Percentiles rank a stretch among this genome's conserved stretches.
These are phyloP conservation scores for Aureobasidium sp. DNA, from an alignment of 2,329 filamentous ascomycete species.

Conservation along the genomic window DNA sequence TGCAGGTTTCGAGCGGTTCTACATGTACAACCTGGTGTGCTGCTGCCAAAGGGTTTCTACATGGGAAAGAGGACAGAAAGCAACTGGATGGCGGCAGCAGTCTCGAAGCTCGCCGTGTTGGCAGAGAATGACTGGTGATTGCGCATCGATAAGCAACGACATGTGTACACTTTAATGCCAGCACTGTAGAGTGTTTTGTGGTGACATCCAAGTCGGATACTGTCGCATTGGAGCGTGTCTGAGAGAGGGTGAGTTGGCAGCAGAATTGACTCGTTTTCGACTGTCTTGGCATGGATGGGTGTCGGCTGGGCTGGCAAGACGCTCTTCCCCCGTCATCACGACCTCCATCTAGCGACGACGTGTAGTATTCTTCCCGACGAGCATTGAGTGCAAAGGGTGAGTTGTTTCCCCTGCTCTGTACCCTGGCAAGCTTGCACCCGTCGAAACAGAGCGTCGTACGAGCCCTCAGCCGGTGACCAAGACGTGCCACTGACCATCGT, in stretches of 20 bases:
- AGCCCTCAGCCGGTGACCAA: neutral
- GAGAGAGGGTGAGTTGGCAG: neutral
- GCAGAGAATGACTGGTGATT: neutral
- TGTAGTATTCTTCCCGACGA: constrained; percentile 13
- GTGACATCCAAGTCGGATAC: too few relatives aligned
- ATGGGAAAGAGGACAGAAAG: constrained; percentile 1
- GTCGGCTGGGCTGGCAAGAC: constrained; percentile 1
- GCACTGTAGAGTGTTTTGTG: neutral
- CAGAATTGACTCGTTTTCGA: neutral
- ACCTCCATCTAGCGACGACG: neutral
- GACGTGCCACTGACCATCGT: constrained; percentile 2
- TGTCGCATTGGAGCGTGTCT: neutral
- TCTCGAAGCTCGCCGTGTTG: neutral
- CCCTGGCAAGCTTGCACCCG: neutral
- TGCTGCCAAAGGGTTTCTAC: neutral
- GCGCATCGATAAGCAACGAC: neutral
- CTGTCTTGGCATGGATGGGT: neutral
- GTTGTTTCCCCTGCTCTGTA: neutral
- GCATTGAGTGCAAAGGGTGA: constrained; percentile 11
- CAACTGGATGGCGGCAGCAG: neutral
- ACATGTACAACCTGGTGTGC: neutral
- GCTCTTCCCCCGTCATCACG: constrained; percentile 7
- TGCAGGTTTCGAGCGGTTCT: neutral
- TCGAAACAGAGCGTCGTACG: neutral
- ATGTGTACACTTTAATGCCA: neutral